Conservation (phyloP, 495 filamentous ascomycete species). For the Penicillium bialowiezense region DNA sequence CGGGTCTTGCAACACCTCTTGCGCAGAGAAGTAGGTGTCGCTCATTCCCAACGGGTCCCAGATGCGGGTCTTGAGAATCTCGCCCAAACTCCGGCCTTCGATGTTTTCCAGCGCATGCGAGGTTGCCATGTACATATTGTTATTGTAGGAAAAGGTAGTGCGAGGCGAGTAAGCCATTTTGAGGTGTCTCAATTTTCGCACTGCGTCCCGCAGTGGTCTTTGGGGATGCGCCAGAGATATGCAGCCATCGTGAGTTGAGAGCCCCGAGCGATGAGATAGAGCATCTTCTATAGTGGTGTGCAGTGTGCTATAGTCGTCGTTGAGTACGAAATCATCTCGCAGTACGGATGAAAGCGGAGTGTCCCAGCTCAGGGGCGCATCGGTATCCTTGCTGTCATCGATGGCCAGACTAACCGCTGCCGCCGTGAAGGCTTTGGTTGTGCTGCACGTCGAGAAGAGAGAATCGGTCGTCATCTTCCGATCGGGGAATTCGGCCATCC, state of each 20-base stretch:
- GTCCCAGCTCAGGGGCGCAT: slow-evolving; percentile 37
- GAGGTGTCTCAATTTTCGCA: slow-evolving; percentile 42
- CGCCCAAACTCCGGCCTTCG: slow-evolving; percentile 37
- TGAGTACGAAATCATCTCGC: slow-evolving; percentile 50
- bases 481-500: slow-evolving; percentile 35
- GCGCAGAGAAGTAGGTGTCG: slow-evolving; percentile 40
- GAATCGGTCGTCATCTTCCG: slow-evolving; percentile 39
- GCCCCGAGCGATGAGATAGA: slow-evolving; percentile 48
- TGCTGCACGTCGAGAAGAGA: slow-evolving; percentile 43
- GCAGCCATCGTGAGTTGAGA: slow-evolving; percentile 40
- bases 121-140: slow-evolving; percentile 48
- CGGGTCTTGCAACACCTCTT: slow-evolving; percentile 10
- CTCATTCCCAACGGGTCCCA: slow-evolving; percentile 49
- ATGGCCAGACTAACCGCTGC: slow-evolving; percentile 45
- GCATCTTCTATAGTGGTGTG: slow-evolving; percentile 52
- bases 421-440: slow-evolving; percentile 55
- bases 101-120: slow-evolving; percentile 33
- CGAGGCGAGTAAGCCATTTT: slow-evolving; percentile 38
- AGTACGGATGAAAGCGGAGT: slow-evolving; percentile 50
- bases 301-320: slow-evolving; percentile 34
- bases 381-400: slow-evolving; percentile 24
- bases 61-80: slow-evolving; percentile 38
- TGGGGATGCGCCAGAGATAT: slow-evolving; percentile 9
- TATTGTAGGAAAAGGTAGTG: slow-evolving; percentile 48
- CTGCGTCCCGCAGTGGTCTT: slow-evolving; percentile 25